A percentile compares a stretch with the other conserved stretches of the same genome.
Conservation (phyloP, 257 asterid species). For the Petunia axillaris region DNA sequence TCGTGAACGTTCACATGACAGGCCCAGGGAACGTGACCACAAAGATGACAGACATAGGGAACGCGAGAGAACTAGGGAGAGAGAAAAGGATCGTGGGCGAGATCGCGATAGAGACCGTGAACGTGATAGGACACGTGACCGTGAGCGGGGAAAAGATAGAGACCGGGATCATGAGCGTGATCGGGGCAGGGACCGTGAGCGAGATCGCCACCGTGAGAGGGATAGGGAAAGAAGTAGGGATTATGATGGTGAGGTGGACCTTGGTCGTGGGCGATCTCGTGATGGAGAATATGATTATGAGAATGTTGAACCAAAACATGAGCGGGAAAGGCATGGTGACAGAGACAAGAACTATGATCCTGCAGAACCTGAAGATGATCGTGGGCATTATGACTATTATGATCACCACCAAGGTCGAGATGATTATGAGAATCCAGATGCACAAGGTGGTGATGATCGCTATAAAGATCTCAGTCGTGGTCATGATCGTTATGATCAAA, state of each 20-base stretch:
- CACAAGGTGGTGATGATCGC: conserved; percentile 58
- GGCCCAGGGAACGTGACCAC: conserved; percentile 78
- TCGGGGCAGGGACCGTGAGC: conserved; percentile 43
- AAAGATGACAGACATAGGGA: conserved; percentile 87
- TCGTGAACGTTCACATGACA: conserved; percentile 80
- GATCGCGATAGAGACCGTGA: conserved; percentile 52
- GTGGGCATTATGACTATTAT: conserved; percentile 62
- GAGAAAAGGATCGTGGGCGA: conserved; percentile 66
- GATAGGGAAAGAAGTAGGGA: conserved; percentile 58
- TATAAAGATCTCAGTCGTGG: conserved; percentile 57
- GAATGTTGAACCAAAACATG: conserved; percentile 47
- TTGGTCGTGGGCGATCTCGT: conserved; percentile 61
- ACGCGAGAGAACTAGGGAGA: conserved; percentile 73
- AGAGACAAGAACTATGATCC: conserved; percentile 49
- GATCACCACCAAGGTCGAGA: conserved; percentile 53
- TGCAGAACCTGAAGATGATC: conserved; percentile 54
- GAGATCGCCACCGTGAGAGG: conserved; percentile 53
- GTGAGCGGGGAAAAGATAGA: conserved; percentile 53
- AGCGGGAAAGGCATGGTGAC: conserved; percentile 39
- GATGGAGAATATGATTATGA: conserved; percentile 53
- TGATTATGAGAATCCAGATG: conserved; percentile 49
- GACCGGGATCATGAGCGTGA: conserved; percentile 37
- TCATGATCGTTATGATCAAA: conserved; percentile 65
- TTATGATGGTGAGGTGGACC: conserved; percentile 48
- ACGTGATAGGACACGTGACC: conserved; percentile 60